Base-by-base conservation (phyloP, 2,329 filamentous ascomycete species). In the Trichophyton benhamiae region DNA sequence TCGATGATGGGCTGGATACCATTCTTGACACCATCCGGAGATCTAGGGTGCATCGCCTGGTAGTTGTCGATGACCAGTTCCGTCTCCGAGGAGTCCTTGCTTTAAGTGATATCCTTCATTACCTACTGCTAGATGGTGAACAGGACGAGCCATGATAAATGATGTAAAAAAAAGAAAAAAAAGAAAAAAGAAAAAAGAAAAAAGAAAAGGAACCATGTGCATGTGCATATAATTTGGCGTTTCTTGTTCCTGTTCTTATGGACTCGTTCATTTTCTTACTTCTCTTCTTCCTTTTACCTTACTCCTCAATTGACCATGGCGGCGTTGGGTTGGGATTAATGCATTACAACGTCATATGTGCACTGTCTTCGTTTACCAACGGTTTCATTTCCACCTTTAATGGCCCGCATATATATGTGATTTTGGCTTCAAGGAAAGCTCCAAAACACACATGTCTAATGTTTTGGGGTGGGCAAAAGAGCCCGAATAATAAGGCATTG, bases 21-120 rank as follows among this genome's bases (percentile, higher is more conserved):
- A 94, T 99, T 67, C 97, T 97, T 72, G 91, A 96, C 73, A 97
- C 94, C 0, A 89, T 99, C 67, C 88, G 92, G 67, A 95, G 92
- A 76, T 96, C 91, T 53, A 83, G 95, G 64, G 92, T 99, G 30
- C 94, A 99, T 75, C 84, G 94, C 65, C 80, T 99, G 66, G 87
- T 97, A 61, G 87, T 99, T 57, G 89, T 99, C 62, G 91, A 99
- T 73, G 91, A 96, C 66, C 83, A 91, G 59, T 89, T 86, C 71
- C 85, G 86, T 67, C 83, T 99, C 61, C 88, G 87, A 72, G 94
- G 94, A 55, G 84, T 99, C 61, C 85, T 99, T 63, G 96, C 91
- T 5, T 80, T 99, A 60, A 97, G 92, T 63, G 94, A 99, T 75
- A 96, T 99, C 66, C 82, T 99, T 67, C 91, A 95, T 70, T 96